Evolutionary conservation across 163 green algal genomes (phyloP).

Genomic region (Scenedesmus sp.): DNA sequence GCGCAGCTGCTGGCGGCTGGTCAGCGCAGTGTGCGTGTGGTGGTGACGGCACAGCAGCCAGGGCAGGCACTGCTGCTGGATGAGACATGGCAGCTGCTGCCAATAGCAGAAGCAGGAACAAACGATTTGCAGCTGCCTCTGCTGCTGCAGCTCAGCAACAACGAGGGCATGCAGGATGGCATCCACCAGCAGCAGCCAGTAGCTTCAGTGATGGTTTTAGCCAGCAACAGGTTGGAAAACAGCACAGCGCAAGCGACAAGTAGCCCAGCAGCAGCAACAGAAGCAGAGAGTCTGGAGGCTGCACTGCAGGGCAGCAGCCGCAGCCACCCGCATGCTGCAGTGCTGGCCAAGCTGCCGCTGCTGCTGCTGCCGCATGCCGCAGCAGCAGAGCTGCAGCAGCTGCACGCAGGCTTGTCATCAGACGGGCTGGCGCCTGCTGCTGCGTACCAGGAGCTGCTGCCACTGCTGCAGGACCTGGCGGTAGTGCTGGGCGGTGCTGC

Average conservation of each 20-base stretch:
- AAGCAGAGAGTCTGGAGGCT: too few relatives aligned
- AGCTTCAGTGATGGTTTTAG: background rate
- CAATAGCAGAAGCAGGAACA: background rate
- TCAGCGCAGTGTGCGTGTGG: slow-evolving; percentile 49
- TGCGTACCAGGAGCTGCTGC: background rate
- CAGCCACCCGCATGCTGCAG: too few relatives aligned
- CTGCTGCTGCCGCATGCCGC: background rate
- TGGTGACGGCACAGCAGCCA: slow-evolving; percentile 38
- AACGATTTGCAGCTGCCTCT: background rate
- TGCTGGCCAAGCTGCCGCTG: background rate
- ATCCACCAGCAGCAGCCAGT: slow-evolving; percentile 4
- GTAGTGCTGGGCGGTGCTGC: too few relatives aligned
- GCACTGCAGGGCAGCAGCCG: too few relatives aligned
- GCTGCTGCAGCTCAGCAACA: too few relatives aligned
- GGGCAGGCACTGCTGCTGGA: background rate
- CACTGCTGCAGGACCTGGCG: background rate
- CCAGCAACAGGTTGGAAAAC: background rate
- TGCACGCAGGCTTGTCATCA: background rate
- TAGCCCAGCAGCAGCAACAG: too few relatives aligned
- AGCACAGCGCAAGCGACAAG: too few relatives aligned
- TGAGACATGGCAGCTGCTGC: slow-evolving; percentile 37
- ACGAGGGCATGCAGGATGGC: background rate
- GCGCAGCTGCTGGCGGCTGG: slow-evolving; percentile 43
- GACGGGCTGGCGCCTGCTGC: background rate
- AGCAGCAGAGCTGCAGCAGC: background rate